phyloP scores from a whole-genome alignment of 2,329 filamentous ascomycete genomes.

The Diplodia intermedia region DNA sequence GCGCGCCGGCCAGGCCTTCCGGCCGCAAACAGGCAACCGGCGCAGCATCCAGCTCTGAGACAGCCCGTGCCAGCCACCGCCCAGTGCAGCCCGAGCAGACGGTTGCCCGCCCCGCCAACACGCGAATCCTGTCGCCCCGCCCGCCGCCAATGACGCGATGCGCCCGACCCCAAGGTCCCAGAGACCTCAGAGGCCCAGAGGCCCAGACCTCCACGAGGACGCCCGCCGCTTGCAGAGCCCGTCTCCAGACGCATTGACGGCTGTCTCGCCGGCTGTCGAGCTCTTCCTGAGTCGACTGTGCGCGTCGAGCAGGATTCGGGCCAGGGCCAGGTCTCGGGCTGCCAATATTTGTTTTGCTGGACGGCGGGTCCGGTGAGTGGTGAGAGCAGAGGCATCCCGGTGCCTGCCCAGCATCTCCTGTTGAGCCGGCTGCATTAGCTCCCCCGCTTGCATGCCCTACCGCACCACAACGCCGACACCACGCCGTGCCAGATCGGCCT shows the following conservation, averaged over 20 bases:
- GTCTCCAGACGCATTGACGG: neutral
- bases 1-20: slow-evolving; percentile 7
- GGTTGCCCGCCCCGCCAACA: slow-evolving; percentile 11
- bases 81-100: slow-evolving; percentile 1
- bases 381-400: slow-evolving; percentile 2
- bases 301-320: neutral
- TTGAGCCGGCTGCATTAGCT: slow-evolving; percentile 22
- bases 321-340: neutral
- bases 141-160: slow-evolving; percentile 10
- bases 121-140: slow-evolving; percentile 15
- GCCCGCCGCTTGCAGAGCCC: neutral
- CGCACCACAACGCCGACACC: slow-evolving; percentile 1
- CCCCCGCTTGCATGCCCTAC: slow-evolving; percentile 7
- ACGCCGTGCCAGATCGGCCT: slow-evolving; percentile 7
- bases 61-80: slow-evolving; percentile 12
- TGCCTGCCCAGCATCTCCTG: slow-evolving; percentile 23
- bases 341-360: neutral
- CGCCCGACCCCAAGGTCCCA: neutral
- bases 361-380: slow-evolving; percentile 4
- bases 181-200: neutral
- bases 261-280: neutral
- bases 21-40: neutral
- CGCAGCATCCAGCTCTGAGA: neutral
- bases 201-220: neutral
- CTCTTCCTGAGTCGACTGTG: neutral